Evolutionary conservation across 805 yeast genomes (phyloP).

Genomic region (Schwanniomyces sp.): DNA sequence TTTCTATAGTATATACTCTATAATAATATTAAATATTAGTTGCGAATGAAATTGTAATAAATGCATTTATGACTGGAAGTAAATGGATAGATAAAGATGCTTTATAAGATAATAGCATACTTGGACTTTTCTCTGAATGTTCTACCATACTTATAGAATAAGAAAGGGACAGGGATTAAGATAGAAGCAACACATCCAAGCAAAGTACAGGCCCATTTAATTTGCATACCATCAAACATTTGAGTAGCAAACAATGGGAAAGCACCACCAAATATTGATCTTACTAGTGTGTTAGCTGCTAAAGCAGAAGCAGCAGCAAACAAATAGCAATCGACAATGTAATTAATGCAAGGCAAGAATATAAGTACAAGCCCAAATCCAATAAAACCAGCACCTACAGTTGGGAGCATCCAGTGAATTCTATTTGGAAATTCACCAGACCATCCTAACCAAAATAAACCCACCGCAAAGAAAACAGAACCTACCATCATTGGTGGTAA

Average conservation of each 20-base stretch:
- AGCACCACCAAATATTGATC: conserved; percentile 59
- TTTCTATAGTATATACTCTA: neutral
- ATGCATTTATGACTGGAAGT: neutral
- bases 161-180: conserved; percentile 58
- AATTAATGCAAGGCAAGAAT: conserved; percentile 60
- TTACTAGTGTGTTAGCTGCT: conserved; percentile 61
- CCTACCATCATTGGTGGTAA: conserved; percentile 77
- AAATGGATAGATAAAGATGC: neutral
- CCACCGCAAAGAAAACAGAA: conserved; percentile 68
- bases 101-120: conserved; percentile 7
- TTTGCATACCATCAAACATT: conserved; percentile 50
- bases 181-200: conserved; percentile 52
- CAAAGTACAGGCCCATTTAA: conserved; percentile 55
- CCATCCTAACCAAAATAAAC: conserved; percentile 88
- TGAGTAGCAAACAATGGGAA: conserved; percentile 60
- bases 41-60: neutral
- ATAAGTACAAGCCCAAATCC: conserved; percentile 52
- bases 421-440: conserved; percentile 69
- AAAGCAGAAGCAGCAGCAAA: conserved; percentile 61
- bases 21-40: neutral
- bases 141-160: conserved; percentile 52
- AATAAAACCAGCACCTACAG: conserved; percentile 41
- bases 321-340: conserved; percentile 60
- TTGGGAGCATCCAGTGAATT: conserved; percentile 79
- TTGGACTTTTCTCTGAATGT: conserved; percentile 19